A percentile compares a stretch with the other conserved stretches of the same genome.
phyloP scores from a whole-genome alignment of 139 green algal genomes.

The Eudorina sp. region DNA sequence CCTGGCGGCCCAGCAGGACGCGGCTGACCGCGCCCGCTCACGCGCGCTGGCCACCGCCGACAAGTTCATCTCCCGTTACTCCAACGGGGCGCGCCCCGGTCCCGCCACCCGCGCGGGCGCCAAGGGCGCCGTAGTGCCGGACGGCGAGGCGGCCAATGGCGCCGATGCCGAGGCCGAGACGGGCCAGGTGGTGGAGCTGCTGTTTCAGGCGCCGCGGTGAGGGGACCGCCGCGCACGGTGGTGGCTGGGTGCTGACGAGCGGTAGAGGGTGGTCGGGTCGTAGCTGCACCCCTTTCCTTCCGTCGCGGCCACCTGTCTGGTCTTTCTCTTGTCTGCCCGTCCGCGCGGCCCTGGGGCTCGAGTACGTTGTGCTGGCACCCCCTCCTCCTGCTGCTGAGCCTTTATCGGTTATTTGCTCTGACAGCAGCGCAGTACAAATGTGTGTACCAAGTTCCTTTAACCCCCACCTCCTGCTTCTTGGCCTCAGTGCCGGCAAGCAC shows the following conservation, averaged over 20 bases:
- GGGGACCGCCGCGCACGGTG: too few relatives aligned
- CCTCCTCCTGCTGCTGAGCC: too few relatives aligned
- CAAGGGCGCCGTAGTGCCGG: not conserved
- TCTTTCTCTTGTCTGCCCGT: too few relatives aligned
- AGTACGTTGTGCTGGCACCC: too few relatives aligned
- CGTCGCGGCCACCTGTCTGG: too few relatives aligned
- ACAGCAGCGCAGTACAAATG: too few relatives aligned
- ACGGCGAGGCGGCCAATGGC: not conserved
- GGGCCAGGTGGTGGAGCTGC: constrained; percentile 81
- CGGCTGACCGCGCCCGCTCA: constrained; percentile 16
- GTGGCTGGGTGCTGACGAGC: not conserved
- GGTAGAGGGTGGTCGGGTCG: too few relatives aligned
- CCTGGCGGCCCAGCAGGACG: not conserved
- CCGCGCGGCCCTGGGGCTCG: too few relatives aligned
- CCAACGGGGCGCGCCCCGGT: constrained; percentile 23
- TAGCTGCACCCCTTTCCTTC: too few relatives aligned
- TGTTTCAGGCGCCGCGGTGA: constrained; percentile 61
- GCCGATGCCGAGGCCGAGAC: constrained; percentile 49
- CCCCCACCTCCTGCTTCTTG: not conserved
- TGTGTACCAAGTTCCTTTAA: too few relatives aligned
- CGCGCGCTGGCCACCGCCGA: constrained; percentile 33
- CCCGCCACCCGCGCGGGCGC: not conserved
- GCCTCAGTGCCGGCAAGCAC: constrained; percentile 73
- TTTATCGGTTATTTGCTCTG: too few relatives aligned
- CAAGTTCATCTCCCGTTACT: constrained; percentile 54